Base-by-base conservation (phyloP, 2,329 filamentous ascomycete genomes). In the Neonectria magnoliae region DNA sequence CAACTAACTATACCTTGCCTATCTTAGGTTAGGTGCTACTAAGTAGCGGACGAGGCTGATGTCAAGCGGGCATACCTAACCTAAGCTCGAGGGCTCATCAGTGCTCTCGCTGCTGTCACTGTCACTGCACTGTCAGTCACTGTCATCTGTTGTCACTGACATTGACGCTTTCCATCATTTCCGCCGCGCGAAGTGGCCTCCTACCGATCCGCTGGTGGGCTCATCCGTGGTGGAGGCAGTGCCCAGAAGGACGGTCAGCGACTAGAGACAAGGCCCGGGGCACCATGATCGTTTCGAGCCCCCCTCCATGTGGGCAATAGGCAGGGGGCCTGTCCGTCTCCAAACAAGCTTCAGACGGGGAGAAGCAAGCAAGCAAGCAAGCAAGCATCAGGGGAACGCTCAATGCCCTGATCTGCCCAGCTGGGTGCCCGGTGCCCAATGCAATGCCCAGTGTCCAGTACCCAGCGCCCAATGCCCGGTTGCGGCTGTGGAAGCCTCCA, bases 201-300 rank as follows among this genome's bases (percentile, higher is more conserved):
- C 25, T 25, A 25, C 25, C 71, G 70, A 74, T 74, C 72, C 60
- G 57, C 48, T 51, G 56, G 68, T 74, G 70, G 72, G 68, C 71
- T 73, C 72, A 74, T 68, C 64, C 69, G 68, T 73, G 68, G 68
- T 73, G 68, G 72, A 74, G 72, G 72, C 72, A 73, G 72, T 74
- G 72, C 72, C 72, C 68, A 67, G 56, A 68, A 61, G 67, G 65
- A 64, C 68, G 59, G 66, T 71, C 71, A 63, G 66, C 66, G 62
- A 59, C 57, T 58, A 61, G 65, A 64, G 71, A 68, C 67, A 11
- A 66, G 69, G 62, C 55, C 36, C 63, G 58, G 71, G 71, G 70
- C 64, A 55, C 61, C 54, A 62, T 68, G 62, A 62, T 66, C 64
- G 71, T 73, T 73, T 73, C 68, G 67, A 65, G 47, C 25, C 25